A percentile compares a stretch with the other conserved stretches of the same genome.
These are phyloP conservation scores for Penicillium ochrochloron DNA, from an alignment of 495 filamentous ascomycete species.

Conservation along the genomic window DNA sequence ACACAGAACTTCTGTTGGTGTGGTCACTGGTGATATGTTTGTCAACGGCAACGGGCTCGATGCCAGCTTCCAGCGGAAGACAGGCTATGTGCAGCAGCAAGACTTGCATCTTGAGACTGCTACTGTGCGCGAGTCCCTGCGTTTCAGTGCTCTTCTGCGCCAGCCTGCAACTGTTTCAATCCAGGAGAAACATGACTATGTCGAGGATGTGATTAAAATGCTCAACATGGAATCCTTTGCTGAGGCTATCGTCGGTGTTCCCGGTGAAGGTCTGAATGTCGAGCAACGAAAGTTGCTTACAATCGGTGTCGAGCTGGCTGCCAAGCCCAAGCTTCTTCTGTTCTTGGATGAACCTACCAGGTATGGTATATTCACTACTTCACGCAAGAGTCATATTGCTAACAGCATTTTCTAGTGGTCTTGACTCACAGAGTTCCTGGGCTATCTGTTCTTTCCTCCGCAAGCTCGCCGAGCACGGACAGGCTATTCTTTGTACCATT, in stretches of 20 bases:
- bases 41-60: conserved; percentile 60
- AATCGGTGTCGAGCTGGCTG: conserved; percentile 88
- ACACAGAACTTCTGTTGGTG: conserved; percentile 53
- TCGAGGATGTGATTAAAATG: conserved; percentile 54
- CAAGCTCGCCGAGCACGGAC: conserved; percentile 83
- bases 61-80: conserved; percentile 84
- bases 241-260: conserved; percentile 48
- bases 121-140: conserved; percentile 81
- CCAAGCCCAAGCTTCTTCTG: conserved; percentile 85
- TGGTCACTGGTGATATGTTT: conserved; percentile 56
- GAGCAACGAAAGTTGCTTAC: conserved; percentile 89
- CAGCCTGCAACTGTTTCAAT: conserved; percentile 60
- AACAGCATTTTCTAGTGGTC: conserved; percentile 56
- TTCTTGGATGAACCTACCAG: conserved; percentile 83
- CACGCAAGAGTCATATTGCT: background rate
- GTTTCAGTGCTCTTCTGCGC: conserved; percentile 83
- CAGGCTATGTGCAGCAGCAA: conserved; percentile 92
- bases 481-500: conserved; percentile 91
- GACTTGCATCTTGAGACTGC: conserved; percentile 86
- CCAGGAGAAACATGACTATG: conserved; percentile 53
- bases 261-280: conserved; percentile 74
- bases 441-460: conserved; percentile 79
- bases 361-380: conserved; percentile 21
- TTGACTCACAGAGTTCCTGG: conserved; percentile 71
- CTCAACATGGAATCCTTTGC: conserved; percentile 52